Percentiles rank a stretch among this genome's conserved stretches.
Evolutionary conservation across 441 rosid species (phyloP).

Genomic region (Gossypium lobatum): DNA sequence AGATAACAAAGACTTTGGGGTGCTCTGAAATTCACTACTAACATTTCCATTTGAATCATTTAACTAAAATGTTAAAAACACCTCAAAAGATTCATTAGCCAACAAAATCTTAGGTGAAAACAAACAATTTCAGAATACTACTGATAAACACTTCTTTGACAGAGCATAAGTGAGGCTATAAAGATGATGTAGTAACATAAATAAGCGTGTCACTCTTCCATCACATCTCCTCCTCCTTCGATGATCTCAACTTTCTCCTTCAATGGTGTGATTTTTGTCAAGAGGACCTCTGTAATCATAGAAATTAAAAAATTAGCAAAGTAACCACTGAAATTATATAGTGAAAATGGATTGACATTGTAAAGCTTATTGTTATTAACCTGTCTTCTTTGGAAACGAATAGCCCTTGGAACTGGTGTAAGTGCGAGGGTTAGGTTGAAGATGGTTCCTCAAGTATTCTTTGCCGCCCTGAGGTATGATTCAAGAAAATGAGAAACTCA

Average conservation of each 20-base stretch:
- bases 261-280: conserved; percentile 66
- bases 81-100: background rate
- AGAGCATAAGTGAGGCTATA: background rate
- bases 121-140: background rate
- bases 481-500: conserved; percentile 10
- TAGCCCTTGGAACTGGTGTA: conserved; percentile 63
- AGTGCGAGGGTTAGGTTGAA: conserved; percentile 83
- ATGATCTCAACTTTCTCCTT: conserved; percentile 48
- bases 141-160: background rate
- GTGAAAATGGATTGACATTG: background rate
- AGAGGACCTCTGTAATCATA: conserved; percentile 58
- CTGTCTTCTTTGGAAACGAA: conserved; percentile 70
- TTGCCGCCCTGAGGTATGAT: conserved; percentile 58
- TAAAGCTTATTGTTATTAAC: conserved; percentile 29
- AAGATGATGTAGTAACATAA: background rate
- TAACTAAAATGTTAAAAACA: background rate
- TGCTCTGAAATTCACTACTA: background rate
- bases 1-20: conserved; percentile 24
- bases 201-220: conserved; percentile 48
- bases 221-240: conserved; percentile 58
- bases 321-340: background rate
- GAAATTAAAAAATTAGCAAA: background rate
- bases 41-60: conserved; percentile 3
- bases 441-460: conserved; percentile 86
- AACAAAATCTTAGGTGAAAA: background rate